Conservation (phyloP, 2,329 filamentous ascomycete genomes). For the Paraphoma sp. region DNA sequence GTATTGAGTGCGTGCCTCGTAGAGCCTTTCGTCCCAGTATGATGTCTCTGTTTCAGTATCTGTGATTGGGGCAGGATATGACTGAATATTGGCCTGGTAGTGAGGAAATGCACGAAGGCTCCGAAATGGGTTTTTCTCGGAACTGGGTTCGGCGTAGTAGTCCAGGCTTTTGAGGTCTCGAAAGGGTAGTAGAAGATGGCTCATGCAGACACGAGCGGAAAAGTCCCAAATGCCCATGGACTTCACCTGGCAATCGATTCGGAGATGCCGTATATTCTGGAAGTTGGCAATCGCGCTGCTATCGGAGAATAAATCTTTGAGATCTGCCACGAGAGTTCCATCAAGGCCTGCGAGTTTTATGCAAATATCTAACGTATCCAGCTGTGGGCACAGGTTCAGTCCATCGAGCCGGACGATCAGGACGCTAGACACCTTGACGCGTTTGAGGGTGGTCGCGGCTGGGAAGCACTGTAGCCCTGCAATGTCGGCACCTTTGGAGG, state of each 20-base stretch:
- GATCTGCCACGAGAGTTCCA: not conserved
- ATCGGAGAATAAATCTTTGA: not conserved
- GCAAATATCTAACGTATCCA: slow-evolving; percentile 7
- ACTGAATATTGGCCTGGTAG: slow-evolving; percentile 20
- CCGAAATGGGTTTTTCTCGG: slow-evolving; percentile 16
- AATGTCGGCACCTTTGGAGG: no score
- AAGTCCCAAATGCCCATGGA: slow-evolving; percentile 14
- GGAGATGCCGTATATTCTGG: slow-evolving; percentile 10
- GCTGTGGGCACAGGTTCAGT: slow-evolving; percentile 1
- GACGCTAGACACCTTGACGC: slow-evolving; percentile 2
- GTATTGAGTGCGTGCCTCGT: slow-evolving; percentile 19
- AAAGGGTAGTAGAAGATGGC: slow-evolving; percentile 8
- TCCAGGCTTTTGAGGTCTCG: slow-evolving; percentile 5
- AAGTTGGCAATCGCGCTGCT: not conserved
- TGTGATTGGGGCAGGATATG: slow-evolving; percentile 7
- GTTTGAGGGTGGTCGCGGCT: not conserved
- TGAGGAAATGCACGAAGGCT: slow-evolving; percentile 18
- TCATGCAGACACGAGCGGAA: slow-evolving; percentile 2
- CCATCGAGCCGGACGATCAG: not conserved
- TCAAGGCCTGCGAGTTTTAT: slow-evolving; percentile 1
- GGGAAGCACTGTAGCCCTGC: not conserved
- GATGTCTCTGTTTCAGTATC: not conserved
- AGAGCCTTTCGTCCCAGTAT: slow-evolving; percentile 13
- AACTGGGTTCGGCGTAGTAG: slow-evolving; percentile 17
- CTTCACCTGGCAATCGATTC: slow-evolving; percentile 19